Conservation (phyloP, 1,284 basidiomycete species). For the Pterula multifida region DNA sequence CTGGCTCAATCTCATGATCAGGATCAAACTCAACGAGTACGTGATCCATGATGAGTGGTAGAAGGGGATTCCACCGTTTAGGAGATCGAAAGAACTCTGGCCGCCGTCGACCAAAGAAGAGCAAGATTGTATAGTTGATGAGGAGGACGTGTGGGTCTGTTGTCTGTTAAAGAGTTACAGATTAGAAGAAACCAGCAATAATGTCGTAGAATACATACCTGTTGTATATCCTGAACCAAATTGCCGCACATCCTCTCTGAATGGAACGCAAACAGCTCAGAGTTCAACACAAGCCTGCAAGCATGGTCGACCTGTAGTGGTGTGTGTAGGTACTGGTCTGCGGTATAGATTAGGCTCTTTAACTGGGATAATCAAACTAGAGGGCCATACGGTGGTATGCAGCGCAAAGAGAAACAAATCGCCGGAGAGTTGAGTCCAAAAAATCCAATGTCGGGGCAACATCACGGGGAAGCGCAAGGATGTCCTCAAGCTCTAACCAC, state of each 20-base stretch:
- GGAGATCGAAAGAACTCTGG: slow-evolving; percentile 63
- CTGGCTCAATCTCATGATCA: slow-evolving; percentile 48
- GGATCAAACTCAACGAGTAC: slow-evolving; percentile 58
- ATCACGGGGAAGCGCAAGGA: slow-evolving; percentile 54
- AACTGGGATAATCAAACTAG: slow-evolving; percentile 7
- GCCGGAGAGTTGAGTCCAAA: slow-evolving; percentile 67
- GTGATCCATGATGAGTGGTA: slow-evolving; percentile 76
- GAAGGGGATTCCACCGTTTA: slow-evolving; percentile 72
- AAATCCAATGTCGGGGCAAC: slow-evolving; percentile 50
- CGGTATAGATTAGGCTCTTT: slow-evolving; percentile 5
- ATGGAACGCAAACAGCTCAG: slow-evolving; percentile 79
- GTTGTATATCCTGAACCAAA: slow-evolving; percentile 56
- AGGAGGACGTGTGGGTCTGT: slow-evolving; percentile 84
- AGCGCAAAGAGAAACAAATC: slow-evolving; percentile 69
- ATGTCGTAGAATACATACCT: slow-evolving; percentile 30
- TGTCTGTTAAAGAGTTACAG: slow-evolving; percentile 31
- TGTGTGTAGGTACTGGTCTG: slow-evolving; percentile 74
- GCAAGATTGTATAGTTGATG: slow-evolving; percentile 70
- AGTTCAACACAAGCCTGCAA: slow-evolving; percentile 60
- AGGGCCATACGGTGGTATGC: slow-evolving; percentile 74
- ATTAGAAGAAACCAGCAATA: slow-evolving; percentile 5
- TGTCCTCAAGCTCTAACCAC: slow-evolving; percentile 69
- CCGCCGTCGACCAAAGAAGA: slow-evolving; percentile 64
- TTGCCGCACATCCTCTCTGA: slow-evolving; percentile 82
- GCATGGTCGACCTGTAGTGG: slow-evolving; percentile 76